A percentile compares a stretch with the other conserved stretches of the same genome.
Evolutionary conservation across 2,329 filamentous ascomycete genomes (phyloP).

Genomic region (Hypoxylon sp.): DNA sequence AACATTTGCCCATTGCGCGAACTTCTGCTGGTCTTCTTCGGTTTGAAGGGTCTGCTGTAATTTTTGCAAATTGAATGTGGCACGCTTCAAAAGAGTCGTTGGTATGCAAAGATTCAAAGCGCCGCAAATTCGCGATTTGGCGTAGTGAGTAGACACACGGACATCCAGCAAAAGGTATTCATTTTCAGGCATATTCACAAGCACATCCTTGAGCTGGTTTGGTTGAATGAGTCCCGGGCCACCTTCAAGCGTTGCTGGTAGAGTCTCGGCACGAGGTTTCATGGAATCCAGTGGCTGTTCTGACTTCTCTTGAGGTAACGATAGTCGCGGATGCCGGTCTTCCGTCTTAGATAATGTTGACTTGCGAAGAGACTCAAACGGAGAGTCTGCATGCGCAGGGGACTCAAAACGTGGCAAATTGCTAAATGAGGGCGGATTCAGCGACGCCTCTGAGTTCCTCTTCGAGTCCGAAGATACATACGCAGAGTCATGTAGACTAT

Average conservation of each 20-base stretch:
- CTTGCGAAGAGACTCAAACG: conserved; percentile 52
- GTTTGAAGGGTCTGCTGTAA: conserved; percentile 87
- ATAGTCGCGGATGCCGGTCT: conserved; percentile 67
- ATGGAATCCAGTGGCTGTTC: conserved; percentile 56
- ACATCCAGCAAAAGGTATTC: conserved; percentile 83
- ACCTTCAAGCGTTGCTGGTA: conserved; percentile 64
- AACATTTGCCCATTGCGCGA: conserved; percentile 80
- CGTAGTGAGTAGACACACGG: conserved; percentile 86
- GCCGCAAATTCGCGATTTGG: conserved; percentile 78
- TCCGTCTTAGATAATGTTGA: conserved; percentile 59
- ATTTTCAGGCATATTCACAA: conserved; percentile 58
- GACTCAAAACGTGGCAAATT: conserved; percentile 62
- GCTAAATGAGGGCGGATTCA: conserved; percentile 58
- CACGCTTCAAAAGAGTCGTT: conserved; percentile 90
- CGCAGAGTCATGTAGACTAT: conserved; percentile 65
- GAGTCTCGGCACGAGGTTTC: conserved; percentile 62
- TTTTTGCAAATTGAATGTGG: conserved; percentile 90
- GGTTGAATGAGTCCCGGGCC: conserved; percentile 66
- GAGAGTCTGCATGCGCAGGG: conserved; percentile 55
- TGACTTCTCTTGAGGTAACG: conserved; percentile 63
- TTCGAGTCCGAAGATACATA: conserved; percentile 69
- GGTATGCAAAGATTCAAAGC: conserved; percentile 95
- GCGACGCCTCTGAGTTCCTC: conserved; percentile 64
- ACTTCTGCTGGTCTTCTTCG: conserved; percentile 76
- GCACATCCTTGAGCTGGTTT: conserved; percentile 67